Conservation (phyloP, 495 filamentous ascomycete species). For the Terfezia claveryi region DNA sequence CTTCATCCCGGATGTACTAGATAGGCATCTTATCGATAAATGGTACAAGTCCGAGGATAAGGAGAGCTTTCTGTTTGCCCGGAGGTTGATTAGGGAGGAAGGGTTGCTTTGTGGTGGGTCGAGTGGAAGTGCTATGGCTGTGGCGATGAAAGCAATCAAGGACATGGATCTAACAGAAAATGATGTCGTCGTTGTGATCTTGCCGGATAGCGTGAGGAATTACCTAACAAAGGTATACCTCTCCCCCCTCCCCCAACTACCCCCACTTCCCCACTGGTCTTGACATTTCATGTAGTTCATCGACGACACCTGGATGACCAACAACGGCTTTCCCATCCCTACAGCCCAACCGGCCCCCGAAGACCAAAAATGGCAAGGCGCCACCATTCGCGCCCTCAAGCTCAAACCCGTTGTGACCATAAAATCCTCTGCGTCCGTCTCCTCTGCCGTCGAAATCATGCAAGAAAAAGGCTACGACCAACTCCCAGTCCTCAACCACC, state of each 20-base stretch:
- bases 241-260: background rate
- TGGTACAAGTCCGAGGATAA: constrained; percentile 97
- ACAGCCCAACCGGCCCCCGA: constrained; percentile 30
- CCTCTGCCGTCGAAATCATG: constrained; percentile 88
- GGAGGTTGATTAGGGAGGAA: constrained; percentile 81
- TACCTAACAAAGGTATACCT: constrained; percentile 68
- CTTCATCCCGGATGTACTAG: constrained; percentile 85
- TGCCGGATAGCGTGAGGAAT: constrained; percentile 88
- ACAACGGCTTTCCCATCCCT: constrained; percentile 58
- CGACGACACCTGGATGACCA: constrained; percentile 94
- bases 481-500: constrained; percentile 59
- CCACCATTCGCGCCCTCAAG: constrained; percentile 57
- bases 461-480: constrained; percentile 92
- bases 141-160: constrained; percentile 60
- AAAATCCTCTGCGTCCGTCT: constrained; percentile 39
- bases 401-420: constrained; percentile 85
- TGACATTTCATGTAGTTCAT: constrained; percentile 34
- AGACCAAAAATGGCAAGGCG: constrained; percentile 27
- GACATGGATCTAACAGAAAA: constrained; percentile 9
- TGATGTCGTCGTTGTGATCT: constrained; percentile 57
- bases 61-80: constrained; percentile 73
- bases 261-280: background rate
- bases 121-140: constrained; percentile 80
- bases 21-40: constrained; percentile 57
- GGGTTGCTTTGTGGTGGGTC: constrained; percentile 86